Evolutionary conservation across 768 basidiomycete genomes (phyloP).

Genomic region (Cyclocybe aegerita): DNA sequence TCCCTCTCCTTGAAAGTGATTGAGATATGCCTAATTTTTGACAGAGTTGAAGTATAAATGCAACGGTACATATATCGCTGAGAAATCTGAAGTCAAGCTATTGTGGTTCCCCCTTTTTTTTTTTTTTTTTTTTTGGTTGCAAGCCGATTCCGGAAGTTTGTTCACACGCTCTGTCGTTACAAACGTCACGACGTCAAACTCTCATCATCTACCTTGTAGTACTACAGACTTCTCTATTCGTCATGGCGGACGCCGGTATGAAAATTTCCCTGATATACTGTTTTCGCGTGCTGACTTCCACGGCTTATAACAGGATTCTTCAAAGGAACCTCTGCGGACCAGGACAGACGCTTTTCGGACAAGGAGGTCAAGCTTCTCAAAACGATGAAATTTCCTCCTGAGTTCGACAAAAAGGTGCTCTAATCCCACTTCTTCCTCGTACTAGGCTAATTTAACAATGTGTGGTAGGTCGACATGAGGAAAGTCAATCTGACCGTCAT

Average conservation of each 20-base stretch:
- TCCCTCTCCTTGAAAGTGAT: no score
- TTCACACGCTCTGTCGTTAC: constrained; percentile 4
- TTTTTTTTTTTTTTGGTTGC: no score
- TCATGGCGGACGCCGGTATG: constrained; percentile 63
- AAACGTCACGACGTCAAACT: not conserved
- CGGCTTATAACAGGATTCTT: constrained; percentile 64
- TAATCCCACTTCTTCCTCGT: not conserved
- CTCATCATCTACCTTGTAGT: not conserved
- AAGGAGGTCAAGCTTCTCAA: constrained; percentile 91
- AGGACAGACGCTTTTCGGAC: constrained; percentile 92
- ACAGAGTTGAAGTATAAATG: no score
- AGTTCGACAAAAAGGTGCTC: constrained; percentile 83
- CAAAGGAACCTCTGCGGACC: constrained; percentile 89
- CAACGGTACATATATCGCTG: no score
- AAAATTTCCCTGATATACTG: constrained; percentile 23
- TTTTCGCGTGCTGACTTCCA: constrained; percentile 15
- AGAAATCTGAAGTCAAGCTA: no score
- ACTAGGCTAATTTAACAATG: not conserved
- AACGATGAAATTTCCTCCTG: constrained; percentile 84
- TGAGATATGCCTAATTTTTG: no score
- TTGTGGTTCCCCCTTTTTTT: no score
- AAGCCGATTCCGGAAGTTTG: not conserved
- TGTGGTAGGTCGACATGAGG: constrained; percentile 80
- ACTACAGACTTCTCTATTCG: not conserved
- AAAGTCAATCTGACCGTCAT: constrained; percentile 94